Evolutionary conservation across 345 rosid species (phyloP).

Genomic region (Linum usitatissimum): DNA sequence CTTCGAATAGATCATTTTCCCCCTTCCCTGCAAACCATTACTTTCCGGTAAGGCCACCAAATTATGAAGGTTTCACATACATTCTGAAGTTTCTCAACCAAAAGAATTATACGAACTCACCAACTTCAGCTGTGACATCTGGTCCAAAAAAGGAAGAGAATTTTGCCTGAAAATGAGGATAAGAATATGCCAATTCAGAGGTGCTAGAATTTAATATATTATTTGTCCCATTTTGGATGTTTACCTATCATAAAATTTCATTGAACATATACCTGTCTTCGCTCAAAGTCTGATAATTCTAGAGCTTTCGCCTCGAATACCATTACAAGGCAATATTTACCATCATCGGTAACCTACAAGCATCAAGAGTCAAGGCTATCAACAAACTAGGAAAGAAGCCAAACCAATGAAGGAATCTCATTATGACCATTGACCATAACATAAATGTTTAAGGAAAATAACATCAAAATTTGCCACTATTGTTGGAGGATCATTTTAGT

Average conservation of each 20-base stretch:
- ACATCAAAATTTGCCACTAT: too few relatives aligned
- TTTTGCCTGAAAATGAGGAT: slow-evolving; percentile 44
- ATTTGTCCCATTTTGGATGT: not conserved
- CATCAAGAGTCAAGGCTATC: slow-evolving; percentile 4
- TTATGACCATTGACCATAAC: not conserved
- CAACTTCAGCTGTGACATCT: slow-evolving; percentile 65
- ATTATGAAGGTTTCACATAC: not conserved
- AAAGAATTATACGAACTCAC: slow-evolving; percentile 33
- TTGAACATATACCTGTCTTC: slow-evolving; percentile 53
- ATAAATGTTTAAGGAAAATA: too few relatives aligned
- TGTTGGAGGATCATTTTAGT: too few relatives aligned
- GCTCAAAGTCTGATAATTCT: slow-evolving; percentile 63
- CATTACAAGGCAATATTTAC: slow-evolving; percentile 67
- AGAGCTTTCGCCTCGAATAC: slow-evolving; percentile 72
- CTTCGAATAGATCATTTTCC: slow-evolving; percentile 59
- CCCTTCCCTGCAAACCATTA: slow-evolving; percentile 44
- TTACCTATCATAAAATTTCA: not conserved
- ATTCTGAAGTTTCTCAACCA: not conserved
- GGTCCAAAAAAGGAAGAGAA: slow-evolving; percentile 93
- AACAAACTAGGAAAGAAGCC: not conserved
- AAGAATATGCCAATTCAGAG: not conserved
- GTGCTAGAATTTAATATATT: not conserved
- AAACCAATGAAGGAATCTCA: not conserved
- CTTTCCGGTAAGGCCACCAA: not conserved
- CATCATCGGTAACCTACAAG: slow-evolving; percentile 60